Evolutionary conservation across 768 basidiomycete genomes (phyloP).

Genomic region (Pilatotrama ljubarskyi): DNA sequence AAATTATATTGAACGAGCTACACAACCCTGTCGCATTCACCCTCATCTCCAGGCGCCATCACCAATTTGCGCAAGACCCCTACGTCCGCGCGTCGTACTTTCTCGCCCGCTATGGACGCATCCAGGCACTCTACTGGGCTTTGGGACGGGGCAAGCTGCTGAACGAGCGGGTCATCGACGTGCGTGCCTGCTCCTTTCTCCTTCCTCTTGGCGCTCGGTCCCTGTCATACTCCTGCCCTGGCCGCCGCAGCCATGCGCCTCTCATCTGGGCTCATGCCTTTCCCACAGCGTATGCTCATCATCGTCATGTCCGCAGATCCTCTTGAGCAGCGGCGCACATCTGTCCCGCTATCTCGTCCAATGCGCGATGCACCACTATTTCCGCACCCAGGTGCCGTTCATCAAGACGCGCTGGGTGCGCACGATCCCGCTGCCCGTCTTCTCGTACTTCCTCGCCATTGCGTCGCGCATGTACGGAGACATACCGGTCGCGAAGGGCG

Average conservation of each 20-base stretch:
- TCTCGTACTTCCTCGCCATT: slow-evolving; percentile 61
- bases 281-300: background rate
- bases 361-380: slow-evolving; percentile 77
- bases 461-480: slow-evolving; percentile 61
- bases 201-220: slow-evolving; percentile 19
- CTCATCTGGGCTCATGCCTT: background rate
- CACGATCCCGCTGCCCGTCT: slow-evolving; percentile 58
- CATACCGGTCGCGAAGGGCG: slow-evolving; percentile 68
- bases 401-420: slow-evolving; percentile 77
- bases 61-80: slow-evolving; percentile 66
- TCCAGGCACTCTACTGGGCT: slow-evolving; percentile 75
- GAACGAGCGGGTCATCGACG: slow-evolving; percentile 67
- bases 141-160: slow-evolving; percentile 69
- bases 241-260: slow-evolving; percentile 3
- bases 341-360: slow-evolving; percentile 79
- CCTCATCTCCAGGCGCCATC: slow-evolving; percentile 56
- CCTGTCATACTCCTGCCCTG: slow-evolving; percentile 6
- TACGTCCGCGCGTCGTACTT: slow-evolving; percentile 81
- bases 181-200: slow-evolving; percentile 39
- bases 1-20: slow-evolving; percentile 73
- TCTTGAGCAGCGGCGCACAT: slow-evolving; percentile 74
- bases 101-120: slow-evolving; percentile 67
- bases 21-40: slow-evolving; percentile 62
- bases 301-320: slow-evolving; percentile 46
- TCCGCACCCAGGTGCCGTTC: slow-evolving; percentile 69